phyloP scores from a whole-genome alignment of 1,284 basidiomycete genomes.

The Schizopora paradoxa region DNA sequence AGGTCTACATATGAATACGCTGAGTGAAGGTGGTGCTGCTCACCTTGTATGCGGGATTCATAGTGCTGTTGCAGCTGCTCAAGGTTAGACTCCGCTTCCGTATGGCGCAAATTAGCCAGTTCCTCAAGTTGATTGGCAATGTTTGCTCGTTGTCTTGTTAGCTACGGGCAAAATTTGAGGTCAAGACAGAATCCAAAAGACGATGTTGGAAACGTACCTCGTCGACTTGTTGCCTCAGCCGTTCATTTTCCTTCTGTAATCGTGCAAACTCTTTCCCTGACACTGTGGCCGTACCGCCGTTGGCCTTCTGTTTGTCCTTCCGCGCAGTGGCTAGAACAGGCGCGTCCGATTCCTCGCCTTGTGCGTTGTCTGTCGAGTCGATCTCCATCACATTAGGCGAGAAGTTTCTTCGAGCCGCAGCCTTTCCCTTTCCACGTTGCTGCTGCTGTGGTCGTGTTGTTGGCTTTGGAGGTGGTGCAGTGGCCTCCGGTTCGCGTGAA shows the following conservation, averaged over 20 bases:
- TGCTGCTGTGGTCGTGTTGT: conserved; percentile 18
- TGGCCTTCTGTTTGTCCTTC: neutral
- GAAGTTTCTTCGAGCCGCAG: conserved; percentile 18
- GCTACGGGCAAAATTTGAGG: conserved; percentile 19
- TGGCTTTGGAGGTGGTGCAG: neutral
- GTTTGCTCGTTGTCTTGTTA: conserved; percentile 37
- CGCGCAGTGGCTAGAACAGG: neutral
- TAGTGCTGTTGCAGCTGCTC: conserved; percentile 42
- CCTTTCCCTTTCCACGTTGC: conserved; percentile 22
- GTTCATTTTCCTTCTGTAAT: conserved; percentile 10
- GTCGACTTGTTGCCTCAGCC: conserved; percentile 16
- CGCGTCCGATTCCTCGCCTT: conserved; percentile 12
- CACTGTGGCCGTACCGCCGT: neutral
- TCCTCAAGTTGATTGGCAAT: conserved; percentile 53
- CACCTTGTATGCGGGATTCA: conserved; percentile 49
- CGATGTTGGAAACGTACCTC: conserved; percentile 14
- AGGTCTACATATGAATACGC: conserved; percentile 1
- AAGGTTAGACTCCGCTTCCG: conserved; percentile 56
- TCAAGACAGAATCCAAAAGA: conserved; percentile 5
- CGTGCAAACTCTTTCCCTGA: conserved; percentile 12
- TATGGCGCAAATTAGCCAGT: conserved; percentile 46
- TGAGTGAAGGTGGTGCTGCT: conserved; percentile 16
- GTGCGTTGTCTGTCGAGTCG: conserved; percentile 9
- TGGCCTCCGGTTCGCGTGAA: conserved; percentile 12
- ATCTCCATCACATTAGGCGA: conserved; percentile 13